Evolutionary conservation across 2,329 filamentous ascomycete species (phyloP), one percentile per base, ranked within the genome.

Genomic region (Colletotrichum ledebouriae): DNA sequence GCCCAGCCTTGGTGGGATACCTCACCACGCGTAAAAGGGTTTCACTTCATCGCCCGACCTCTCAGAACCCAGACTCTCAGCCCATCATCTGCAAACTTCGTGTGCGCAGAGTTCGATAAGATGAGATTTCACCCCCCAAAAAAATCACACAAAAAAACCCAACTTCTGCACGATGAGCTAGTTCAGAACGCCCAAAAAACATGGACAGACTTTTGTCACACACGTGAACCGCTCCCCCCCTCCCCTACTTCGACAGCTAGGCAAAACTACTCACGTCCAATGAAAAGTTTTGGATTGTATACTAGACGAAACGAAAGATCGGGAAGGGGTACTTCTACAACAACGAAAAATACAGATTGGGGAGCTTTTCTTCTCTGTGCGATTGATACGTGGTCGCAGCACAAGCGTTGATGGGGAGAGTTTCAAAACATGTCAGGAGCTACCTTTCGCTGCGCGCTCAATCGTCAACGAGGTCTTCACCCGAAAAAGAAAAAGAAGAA

Each of bases 291-390:
- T 37, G 57, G 57, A 12, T 37, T 47, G 57, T 49, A 47, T 17
- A 49, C 57, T 59, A 33, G 57, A 59, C 49, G 57, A 59, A 49
- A 59, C 42, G 17, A 25, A 29, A 33, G 6, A 53, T 52, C 34
- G n/a, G 46, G 42, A 39, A 9, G 17, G 5, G 34, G 9, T 6
- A 33, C 6, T 6, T n/a, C 25, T 25, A 34, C 12, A 6, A 29
- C 15, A 6, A 2, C 13, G 10, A 15, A 39, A 52, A 52, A 25
- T 52, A 52, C 49, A 17, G 49, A 52, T 52, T 25, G 49, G 29
- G 29, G 37, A 6, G 20, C 15, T 56, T 34, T 56, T 41, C 44
- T 47, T n/a, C 44, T 39, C 37, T 4, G 4, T 15, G 12, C 7
- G 29, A 15, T 4, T 34, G 25, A 52, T 52, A 29, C 49, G 49